Conservation (phyloP, 2,329 filamentous ascomycete genomes). For the Diplodia mutila region DNA sequence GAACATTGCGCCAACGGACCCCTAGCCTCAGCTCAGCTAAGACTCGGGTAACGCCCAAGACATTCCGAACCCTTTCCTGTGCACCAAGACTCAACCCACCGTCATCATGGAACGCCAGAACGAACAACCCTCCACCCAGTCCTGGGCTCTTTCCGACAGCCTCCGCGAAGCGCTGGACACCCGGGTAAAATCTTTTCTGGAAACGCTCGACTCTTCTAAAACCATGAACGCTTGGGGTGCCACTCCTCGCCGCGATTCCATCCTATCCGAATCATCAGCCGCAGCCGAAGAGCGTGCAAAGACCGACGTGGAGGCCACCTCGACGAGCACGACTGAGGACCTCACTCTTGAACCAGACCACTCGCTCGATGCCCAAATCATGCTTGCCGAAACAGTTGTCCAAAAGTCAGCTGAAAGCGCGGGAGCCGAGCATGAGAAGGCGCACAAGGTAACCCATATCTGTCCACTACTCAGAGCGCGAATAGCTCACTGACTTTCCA, state of each 20-base stretch:
- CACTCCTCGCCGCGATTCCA: constrained; percentile 5
- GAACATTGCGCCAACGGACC: constrained; percentile 10
- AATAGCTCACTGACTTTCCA: background rate
- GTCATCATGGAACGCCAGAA: constrained; percentile 17
- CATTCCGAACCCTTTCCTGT: background rate
- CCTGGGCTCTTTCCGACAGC: constrained; percentile 18
- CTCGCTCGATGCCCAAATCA: constrained; percentile 11
- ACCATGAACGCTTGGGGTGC: constrained; percentile 21
- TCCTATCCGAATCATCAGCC: constrained; percentile 1
- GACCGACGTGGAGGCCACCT: background rate
- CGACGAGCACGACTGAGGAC: too few species aligned
- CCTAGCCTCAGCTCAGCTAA: background rate
- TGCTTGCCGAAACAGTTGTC: background rate
- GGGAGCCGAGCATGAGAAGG: background rate
- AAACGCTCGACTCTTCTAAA: constrained; percentile 15
- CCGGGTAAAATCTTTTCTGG: constrained; percentile 16
- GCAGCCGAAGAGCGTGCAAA: constrained; percentile 8
- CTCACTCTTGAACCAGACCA: background rate
- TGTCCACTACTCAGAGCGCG: background rate
- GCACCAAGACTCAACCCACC: background rate
- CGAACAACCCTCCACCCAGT: background rate
- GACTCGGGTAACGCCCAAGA: background rate
- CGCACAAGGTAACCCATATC: background rate
- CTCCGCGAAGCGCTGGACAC: constrained; percentile 14
- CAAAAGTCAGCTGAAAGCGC: background rate